Conservation (phyloP, 441 rosid genomes). For the Omphalea diandra region DNA sequence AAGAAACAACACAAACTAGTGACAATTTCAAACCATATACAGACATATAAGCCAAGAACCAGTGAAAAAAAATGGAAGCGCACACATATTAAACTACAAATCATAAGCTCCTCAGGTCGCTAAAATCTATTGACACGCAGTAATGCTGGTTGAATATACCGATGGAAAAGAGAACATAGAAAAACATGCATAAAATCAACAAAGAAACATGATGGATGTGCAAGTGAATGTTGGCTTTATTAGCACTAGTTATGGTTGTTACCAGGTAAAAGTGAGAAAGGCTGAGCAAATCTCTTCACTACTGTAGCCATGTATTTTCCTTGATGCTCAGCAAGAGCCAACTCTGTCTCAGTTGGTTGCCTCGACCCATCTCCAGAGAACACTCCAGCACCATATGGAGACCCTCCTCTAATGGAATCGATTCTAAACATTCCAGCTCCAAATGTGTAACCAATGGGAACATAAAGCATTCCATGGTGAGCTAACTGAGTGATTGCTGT, state of each 20-base stretch:
- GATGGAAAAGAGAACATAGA: not conserved
- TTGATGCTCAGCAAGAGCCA: slow-evolving; percentile 61
- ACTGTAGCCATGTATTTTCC: slow-evolving; percentile 57
- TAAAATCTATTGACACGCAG: not conserved
- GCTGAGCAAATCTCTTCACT: slow-evolving; percentile 36
- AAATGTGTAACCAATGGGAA: slow-evolving; percentile 65
- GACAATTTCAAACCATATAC: slow-evolving; percentile 9
- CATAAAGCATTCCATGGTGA: slow-evolving; percentile 65
- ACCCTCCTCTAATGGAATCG: slow-evolving; percentile 56
- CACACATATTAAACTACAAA: not conserved
- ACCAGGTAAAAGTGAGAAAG: not conserved
- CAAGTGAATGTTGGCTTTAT: not conserved
- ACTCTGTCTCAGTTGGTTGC: slow-evolving; percentile 43
- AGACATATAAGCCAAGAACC: not conserved
- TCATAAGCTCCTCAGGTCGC: not conserved
- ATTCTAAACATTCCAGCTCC: slow-evolving; percentile 55
- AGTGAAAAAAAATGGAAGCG: not conserved
- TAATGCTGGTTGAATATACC: too few species aligned
- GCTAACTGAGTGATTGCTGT: slow-evolving; percentile 62
- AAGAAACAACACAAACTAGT: not conserved
- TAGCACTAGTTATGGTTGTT: slow-evolving; percentile 14
- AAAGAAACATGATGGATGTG: not conserved
- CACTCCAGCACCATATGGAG: slow-evolving; percentile 63
- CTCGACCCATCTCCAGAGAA: slow-evolving; percentile 57
- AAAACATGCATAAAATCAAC: not conserved